Base-by-base conservation (phyloP, 176 grass and related monocot genomes). In the Musa schizocarpa region DNA sequence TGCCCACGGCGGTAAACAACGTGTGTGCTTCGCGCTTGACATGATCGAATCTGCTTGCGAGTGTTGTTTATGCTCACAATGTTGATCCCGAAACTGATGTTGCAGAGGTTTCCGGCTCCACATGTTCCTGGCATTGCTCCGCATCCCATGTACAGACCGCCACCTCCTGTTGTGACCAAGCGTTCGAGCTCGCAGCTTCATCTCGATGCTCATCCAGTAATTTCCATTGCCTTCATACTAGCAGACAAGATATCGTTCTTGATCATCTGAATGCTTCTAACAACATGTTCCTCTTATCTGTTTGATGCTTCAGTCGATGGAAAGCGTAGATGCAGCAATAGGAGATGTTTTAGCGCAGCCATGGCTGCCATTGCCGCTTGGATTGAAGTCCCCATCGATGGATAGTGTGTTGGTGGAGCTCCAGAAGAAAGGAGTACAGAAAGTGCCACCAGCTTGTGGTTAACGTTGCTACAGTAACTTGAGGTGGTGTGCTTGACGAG, bases 321-420 rank as follows among this genome's bases (percentile, higher is more conserved):
- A 94, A 76, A 84, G 95, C 70, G 79, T 99, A 68, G 95, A 99
- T 53, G 82, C 82, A 69, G 95, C 95, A 81, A 99, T 99, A 12
- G 95, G 88, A 89, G 95, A 99, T 70, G 95, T 88, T 89, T 92
- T 99, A 86, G 88, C 68, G 66, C 89, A 88, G 88, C 91, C 91
- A 89, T 99, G 95, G 91, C 65, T 87, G 82, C 95, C 88, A 53
- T 84, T 99, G 76, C 95, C 91, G 11, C 95, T 99, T 20, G 95
- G 95, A 29, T 86, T 99, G 20, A 99, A 89, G 75, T 79, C 95
- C 24, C 91, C 95, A 7, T 87, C 91, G 14, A 63, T 82, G 55
- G 86, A 92, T 63, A 91, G 88, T 67, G 95, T 99, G 71, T 79
- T 94, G 76, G 79, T 88, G 7, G 95, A 99, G 76, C 87, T 94